Conservation (phyloP, 768 basidiomycete genomes). For the Kwoniella bestiolae region DNA sequence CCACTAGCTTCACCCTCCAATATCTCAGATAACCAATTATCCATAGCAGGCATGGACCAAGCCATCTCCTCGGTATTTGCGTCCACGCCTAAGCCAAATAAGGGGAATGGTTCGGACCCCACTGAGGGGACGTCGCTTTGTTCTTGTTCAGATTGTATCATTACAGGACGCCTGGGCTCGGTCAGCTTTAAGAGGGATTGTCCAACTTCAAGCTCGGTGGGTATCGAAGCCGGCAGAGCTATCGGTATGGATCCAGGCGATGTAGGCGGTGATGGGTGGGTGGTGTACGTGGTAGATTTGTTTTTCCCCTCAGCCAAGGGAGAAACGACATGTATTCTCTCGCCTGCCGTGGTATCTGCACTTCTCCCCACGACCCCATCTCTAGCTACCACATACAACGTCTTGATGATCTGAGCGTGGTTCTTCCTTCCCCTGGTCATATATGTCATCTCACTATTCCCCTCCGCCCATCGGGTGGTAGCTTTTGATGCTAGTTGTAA, state of each 20-base stretch:
- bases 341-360: background rate
- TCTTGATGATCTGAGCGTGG: slow-evolving; percentile 4
- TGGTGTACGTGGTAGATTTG: background rate
- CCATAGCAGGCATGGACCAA: slow-evolving; percentile 4
- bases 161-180: background rate
- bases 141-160: background rate
- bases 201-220: slow-evolving; percentile 1
- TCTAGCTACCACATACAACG: background rate
- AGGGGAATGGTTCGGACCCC: background rate
- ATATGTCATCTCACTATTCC: background rate
- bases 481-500: background rate
- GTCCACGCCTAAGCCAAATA: background rate
- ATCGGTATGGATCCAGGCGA: background rate
- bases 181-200: background rate
- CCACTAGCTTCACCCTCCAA: background rate
- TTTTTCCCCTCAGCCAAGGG: background rate
- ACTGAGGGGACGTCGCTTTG: background rate
- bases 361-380: background rate
- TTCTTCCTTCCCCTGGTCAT: background rate
- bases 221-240: background rate
- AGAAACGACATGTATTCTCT: slow-evolving; percentile 3
- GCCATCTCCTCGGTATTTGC: background rate
- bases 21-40: slow-evolving; percentile 6
- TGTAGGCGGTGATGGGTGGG: background rate
- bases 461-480: slow-evolving; percentile 1